Conservation (phyloP, 768 basidiomycete genomes). For the Leccinum longicurvipes region DNA sequence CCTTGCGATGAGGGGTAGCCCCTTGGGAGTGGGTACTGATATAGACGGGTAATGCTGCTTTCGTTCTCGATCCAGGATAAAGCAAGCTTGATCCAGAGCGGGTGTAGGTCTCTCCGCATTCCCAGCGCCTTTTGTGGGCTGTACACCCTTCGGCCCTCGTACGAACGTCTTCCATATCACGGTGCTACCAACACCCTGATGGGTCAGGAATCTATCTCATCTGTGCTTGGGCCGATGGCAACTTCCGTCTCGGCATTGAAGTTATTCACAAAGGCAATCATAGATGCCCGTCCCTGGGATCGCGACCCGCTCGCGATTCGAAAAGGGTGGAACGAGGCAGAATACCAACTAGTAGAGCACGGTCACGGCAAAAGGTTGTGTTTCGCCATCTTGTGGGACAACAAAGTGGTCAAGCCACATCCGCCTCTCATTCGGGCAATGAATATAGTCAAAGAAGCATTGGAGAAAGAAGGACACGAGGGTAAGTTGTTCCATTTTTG, state of each 20-base stretch:
- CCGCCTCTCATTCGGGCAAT: constrained; percentile 66
- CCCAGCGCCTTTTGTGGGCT: constrained; percentile 67
- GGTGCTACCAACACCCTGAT: constrained; percentile 62
- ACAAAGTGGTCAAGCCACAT: constrained; percentile 55
- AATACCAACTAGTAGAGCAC: constrained; percentile 59
- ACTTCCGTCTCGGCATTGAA: constrained; percentile 60
- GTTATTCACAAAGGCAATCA: constrained; percentile 46
- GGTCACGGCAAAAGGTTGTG: constrained; percentile 50
- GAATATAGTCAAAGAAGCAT: constrained; percentile 52
- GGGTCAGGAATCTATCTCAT: constrained; percentile 71
- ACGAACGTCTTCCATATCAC: constrained; percentile 65
- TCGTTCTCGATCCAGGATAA: neutral
- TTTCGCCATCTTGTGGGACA: constrained; percentile 66
- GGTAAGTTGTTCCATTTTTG: constrained; percentile 36
- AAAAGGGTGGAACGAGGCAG: constrained; percentile 59
- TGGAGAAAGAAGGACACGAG: constrained; percentile 63
- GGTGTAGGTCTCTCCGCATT: constrained; percentile 63
- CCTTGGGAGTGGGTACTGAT: constrained; percentile 74
- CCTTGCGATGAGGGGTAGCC: constrained; percentile 46
- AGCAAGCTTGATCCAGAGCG: neutral
- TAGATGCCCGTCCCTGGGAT: constrained; percentile 52
- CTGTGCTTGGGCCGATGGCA: constrained; percentile 74
- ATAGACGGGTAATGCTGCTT: constrained; percentile 57
- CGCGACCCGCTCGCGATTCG: constrained; percentile 58
- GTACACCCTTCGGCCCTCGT: constrained; percentile 74